Conservation (phyloP, 495 filamentous ascomycete genomes). For the Articulospora tetracladia region DNA sequence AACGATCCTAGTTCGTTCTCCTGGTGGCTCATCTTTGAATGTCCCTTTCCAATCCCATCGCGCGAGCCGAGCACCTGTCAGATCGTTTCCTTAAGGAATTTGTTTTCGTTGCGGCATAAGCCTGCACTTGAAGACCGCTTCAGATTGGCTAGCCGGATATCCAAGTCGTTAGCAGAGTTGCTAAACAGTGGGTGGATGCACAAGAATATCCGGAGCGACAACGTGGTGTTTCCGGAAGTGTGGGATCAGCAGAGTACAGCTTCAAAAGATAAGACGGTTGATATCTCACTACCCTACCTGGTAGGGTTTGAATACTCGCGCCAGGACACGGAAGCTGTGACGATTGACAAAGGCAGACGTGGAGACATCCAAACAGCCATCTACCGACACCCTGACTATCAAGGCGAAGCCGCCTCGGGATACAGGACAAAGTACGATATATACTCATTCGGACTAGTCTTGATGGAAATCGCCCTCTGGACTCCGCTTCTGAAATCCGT, state of each 20-base stretch:
- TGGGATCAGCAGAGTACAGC: too few relatives aligned
- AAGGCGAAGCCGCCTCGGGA: slow-evolving; percentile 2
- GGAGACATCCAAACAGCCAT: not conserved
- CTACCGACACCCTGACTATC: not conserved
- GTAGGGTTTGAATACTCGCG: slow-evolving; percentile 1
- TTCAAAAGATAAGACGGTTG: not conserved
- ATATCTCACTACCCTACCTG: not conserved
- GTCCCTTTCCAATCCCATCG: not conserved
- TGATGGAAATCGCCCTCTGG: not conserved
- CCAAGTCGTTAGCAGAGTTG: not conserved
- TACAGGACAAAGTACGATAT: slow-evolving; percentile 2
- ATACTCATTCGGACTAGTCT: not conserved
- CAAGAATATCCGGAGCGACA: not conserved
- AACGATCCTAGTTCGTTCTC: not conserved
- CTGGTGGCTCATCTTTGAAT: not conserved
- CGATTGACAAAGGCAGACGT: not conserved
- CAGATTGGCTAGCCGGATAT: not conserved
- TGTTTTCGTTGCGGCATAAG: not conserved
- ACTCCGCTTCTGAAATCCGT: not conserved
- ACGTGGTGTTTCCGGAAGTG: not conserved
- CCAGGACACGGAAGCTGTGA: not conserved
- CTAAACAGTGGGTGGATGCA: not conserved
- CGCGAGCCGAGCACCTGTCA: not conserved
- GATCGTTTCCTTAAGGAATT: not conserved
- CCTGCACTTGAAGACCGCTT: not conserved